These are phyloP conservation scores for Casuarina equisetifolia DNA, from an alignment of 306 rosid species.

Conservation along the genomic window DNA sequence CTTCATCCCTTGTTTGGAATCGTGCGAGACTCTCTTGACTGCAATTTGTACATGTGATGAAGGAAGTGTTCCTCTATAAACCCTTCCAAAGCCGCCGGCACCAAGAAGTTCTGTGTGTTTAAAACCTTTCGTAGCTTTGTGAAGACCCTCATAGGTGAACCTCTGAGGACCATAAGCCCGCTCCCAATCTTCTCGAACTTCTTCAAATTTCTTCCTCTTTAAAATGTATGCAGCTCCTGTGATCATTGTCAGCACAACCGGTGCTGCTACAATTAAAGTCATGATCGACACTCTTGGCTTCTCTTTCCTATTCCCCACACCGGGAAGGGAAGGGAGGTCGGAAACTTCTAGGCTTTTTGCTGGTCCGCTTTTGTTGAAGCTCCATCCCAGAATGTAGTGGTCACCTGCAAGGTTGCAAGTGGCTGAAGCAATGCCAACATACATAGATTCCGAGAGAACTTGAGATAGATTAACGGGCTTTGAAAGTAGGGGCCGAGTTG, in stretches of 20 bases:
- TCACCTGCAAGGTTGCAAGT: conserved; percentile 12
- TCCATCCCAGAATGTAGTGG: conserved; percentile 35
- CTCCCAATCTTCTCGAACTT: conserved; percentile 41
- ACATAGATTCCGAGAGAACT: conserved; percentile 25
- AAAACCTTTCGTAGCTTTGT: conserved; percentile 40
- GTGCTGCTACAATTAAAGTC: neutral
- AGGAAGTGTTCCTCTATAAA: conserved; percentile 36
- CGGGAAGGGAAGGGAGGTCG: conserved; percentile 14
- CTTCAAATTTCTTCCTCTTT: conserved; percentile 24
- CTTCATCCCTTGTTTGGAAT: conserved; percentile 39
- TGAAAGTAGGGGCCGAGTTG: conserved; percentile 27
- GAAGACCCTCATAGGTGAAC: conserved; percentile 28
- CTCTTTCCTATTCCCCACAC: neutral
- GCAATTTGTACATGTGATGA: conserved; percentile 24
- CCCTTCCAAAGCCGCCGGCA: conserved; percentile 42
- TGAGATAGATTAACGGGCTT: neutral
- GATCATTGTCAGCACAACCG: neutral
- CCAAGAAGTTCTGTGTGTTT: conserved; percentile 32
- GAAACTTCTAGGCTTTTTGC: conserved; percentile 19
- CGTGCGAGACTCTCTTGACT: conserved; percentile 38
- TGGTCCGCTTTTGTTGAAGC: conserved; percentile 31
- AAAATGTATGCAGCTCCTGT: neutral
- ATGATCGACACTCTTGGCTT: neutral
- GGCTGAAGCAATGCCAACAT: conserved; percentile 40
- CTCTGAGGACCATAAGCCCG: conserved; percentile 31